A percentile compares a stretch with the other conserved stretches of the same genome.
Conservation (phyloP, 208 protist genomes). For the Trypanosoma grayi region DNA sequence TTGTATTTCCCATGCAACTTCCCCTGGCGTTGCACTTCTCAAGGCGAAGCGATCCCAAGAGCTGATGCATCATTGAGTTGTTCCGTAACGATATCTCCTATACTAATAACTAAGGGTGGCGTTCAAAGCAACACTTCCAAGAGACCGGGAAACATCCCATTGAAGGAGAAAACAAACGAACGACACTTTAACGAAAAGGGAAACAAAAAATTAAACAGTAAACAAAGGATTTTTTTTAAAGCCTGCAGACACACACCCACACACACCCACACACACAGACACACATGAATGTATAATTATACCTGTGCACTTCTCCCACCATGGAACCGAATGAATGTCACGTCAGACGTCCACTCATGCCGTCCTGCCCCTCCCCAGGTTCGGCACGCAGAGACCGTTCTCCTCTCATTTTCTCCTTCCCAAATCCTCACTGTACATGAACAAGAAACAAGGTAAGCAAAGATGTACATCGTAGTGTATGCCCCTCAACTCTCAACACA, state of each 20-base stretch:
- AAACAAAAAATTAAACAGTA: slow-evolving; percentile 22
- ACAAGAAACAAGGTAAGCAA: background rate
- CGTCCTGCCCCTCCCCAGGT: background rate
- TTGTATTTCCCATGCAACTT: background rate
- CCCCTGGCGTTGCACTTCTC: background rate
- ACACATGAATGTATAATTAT: background rate
- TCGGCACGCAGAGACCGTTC: background rate
- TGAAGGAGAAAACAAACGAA: background rate
- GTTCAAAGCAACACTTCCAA: too few species aligned
- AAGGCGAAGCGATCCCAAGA: slow-evolving; percentile 21
- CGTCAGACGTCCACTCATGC: background rate
- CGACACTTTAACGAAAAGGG: background rate
- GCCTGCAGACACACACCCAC: background rate
- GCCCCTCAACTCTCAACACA: background rate
- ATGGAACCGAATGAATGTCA: background rate
- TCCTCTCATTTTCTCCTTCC: background rate
- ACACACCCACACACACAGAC: background rate
- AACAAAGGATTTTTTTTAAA: background rate
- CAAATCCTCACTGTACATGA: background rate
- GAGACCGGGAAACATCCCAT: background rate
- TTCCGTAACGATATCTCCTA: slow-evolving; percentile 1
- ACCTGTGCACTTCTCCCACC: background rate
- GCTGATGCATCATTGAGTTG: background rate
- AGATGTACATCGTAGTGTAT: background rate
- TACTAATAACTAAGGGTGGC: too few species aligned